These are phyloP conservation scores for Daldinia sp. DNA, from an alignment of 2,329 filamentous ascomycete genomes.

Conservation along the genomic window DNA sequence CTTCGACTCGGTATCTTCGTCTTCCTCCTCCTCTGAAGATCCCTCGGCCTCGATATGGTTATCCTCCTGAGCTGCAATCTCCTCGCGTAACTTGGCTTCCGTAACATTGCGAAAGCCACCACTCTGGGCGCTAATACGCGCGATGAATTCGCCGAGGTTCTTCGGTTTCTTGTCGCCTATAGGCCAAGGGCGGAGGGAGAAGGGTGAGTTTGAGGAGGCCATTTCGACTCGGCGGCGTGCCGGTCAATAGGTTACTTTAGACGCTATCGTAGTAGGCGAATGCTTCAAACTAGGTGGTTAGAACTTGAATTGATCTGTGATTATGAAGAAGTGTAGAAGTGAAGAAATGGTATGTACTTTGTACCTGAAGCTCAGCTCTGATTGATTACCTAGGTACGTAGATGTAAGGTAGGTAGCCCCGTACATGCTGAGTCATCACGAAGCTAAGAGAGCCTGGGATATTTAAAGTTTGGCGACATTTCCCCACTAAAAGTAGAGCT, in stretches of 20 bases:
- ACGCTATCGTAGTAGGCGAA: too few relatives aligned
- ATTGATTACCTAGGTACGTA: neutral
- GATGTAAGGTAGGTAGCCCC: too few relatives aligned
- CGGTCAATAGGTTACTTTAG: neutral
- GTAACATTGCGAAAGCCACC: slow-evolving; percentile 84
- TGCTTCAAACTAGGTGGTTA: neutral
- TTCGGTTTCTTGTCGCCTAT: slow-evolving; percentile 64
- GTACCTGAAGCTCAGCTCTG: neutral
- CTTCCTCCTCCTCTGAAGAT: slow-evolving; percentile 57
- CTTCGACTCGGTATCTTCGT: slow-evolving; percentile 55
- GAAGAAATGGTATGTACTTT: neutral
- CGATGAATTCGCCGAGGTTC: slow-evolving; percentile 76
- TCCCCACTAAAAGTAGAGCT: slow-evolving; percentile 2
- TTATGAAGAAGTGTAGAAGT: neutral
- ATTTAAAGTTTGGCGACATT: neutral
- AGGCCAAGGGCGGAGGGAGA: slow-evolving; percentile 72
- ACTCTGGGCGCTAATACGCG: slow-evolving; percentile 79
- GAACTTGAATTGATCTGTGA: neutral
- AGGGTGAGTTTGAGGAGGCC: slow-evolving; percentile 46
- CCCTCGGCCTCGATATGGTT: slow-evolving; percentile 50
- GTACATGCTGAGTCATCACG: neutral
- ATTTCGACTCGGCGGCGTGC: slow-evolving; percentile 24
- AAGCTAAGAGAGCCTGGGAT: neutral
- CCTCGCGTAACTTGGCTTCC: slow-evolving; percentile 74
- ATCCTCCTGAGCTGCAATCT: slow-evolving; percentile 63